Conservation (phyloP, 495 filamentous ascomycete genomes). For the Penicillium samsonianum region DNA sequence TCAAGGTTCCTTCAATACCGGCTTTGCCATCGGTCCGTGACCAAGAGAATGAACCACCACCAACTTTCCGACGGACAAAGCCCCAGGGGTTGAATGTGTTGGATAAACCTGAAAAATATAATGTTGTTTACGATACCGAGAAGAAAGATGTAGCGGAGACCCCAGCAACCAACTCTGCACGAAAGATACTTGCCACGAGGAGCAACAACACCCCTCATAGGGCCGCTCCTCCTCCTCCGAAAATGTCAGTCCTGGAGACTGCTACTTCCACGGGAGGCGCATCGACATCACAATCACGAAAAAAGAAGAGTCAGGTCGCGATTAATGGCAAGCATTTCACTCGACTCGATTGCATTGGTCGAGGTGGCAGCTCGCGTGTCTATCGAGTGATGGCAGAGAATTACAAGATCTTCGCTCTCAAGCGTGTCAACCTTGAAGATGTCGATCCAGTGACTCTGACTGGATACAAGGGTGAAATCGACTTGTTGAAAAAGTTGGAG, state of each 20-base stretch:
- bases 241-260: conserved; percentile 92
- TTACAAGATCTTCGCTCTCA: conserved; percentile 89
- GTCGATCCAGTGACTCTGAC: conserved; percentile 79
- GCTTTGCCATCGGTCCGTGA: conserved; percentile 62
- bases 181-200: conserved; percentile 68
- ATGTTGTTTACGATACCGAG: conserved; percentile 50
- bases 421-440: conserved; percentile 86
- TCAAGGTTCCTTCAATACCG: conserved; percentile 64
- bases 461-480: conserved; percentile 97
- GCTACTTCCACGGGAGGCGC: conserved; percentile 84
- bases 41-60: conserved; percentile 80
- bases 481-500: conserved; percentile 77
- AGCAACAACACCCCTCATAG: conserved; percentile 83
- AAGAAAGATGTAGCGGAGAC: conserved; percentile 46
- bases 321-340: conserved; percentile 93
- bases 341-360: conserved; percentile 83
- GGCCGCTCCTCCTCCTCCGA: conserved; percentile 82
- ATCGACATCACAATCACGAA: conserved; percentile 66
- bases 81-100: conserved; percentile 56
- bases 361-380: conserved; percentile 88
- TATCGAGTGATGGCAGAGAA: conserved; percentile 98
- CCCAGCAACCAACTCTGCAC: conserved; percentile 55
- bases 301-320: conserved; percentile 74
- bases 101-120: conserved; percentile 60
- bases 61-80: conserved; percentile 71